phyloP scores from a whole-genome alignment of 306 rosid species.

The Vigna mungo region DNA sequence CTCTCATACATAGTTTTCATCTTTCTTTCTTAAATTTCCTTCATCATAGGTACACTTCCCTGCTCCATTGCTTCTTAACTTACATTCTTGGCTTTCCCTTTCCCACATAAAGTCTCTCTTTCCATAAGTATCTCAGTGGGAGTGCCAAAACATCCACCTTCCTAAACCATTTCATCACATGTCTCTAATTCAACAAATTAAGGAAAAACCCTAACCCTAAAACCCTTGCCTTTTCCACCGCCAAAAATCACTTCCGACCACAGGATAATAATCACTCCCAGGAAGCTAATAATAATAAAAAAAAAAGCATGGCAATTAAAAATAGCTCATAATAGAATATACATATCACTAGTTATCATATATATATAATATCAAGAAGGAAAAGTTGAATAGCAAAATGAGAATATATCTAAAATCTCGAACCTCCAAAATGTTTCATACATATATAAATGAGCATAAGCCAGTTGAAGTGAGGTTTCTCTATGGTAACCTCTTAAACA shows the following conservation, averaged over 20 bases:
- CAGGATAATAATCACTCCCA: neutral
- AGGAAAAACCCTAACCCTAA: slow-evolving; percentile 60
- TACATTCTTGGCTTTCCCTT: slow-evolving; percentile 44
- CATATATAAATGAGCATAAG: neutral
- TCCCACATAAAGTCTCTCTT: slow-evolving; percentile 45
- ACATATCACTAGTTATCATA: slow-evolving; percentile 44
- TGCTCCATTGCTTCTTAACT: slow-evolving; percentile 18
- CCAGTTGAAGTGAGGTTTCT: slow-evolving; percentile 23
- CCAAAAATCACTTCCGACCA: neutral
- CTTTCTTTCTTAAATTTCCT: slow-evolving; percentile 36
- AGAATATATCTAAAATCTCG: slow-evolving; percentile 40
- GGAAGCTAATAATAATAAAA: neutral
- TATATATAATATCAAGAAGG: neutral
- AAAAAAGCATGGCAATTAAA: neutral
- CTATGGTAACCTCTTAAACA: slow-evolving; percentile 8
- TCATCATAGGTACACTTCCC: neutral
- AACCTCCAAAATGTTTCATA: slow-evolving; percentile 28
- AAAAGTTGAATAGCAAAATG: slow-evolving; percentile 11
- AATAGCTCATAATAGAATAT: slow-evolving; percentile 4
- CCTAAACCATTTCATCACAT: slow-evolving; percentile 34
- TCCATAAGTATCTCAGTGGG: slow-evolving; percentile 36
- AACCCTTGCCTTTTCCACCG: slow-evolving; percentile 23
- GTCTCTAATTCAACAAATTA: slow-evolving; percentile 21
- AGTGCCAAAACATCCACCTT: neutral
- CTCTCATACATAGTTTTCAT: slow-evolving; percentile 21